These are phyloP conservation scores for Apostasia ramifera DNA, from an alignment of 106 monocot genomes.

Conservation along the genomic window DNA sequence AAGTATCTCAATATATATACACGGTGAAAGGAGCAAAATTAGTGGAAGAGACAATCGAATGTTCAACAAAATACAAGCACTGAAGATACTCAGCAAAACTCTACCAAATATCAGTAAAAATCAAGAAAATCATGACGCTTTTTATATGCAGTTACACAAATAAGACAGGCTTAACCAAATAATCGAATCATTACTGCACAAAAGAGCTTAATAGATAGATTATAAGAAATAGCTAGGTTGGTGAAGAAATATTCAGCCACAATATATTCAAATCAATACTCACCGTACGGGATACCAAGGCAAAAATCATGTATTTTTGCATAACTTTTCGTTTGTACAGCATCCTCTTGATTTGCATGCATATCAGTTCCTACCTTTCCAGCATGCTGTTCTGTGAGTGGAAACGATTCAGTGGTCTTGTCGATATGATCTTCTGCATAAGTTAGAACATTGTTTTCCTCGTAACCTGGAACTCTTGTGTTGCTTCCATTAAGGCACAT, in stretches of 20 bases:
- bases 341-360: slow-evolving; percentile 4
- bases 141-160: too few relatives aligned
- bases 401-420: slow-evolving; percentile 9
- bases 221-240: too few relatives aligned
- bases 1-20: too few relatives aligned
- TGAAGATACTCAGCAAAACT: too few relatives aligned
- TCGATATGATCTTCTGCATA: slow-evolving; percentile 9
- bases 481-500: slow-evolving; percentile 17
- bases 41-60: background rate
- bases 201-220: too few relatives aligned
- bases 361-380: background rate
- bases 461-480: slow-evolving; percentile 17
- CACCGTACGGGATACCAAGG: slow-evolving; percentile 37
- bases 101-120: too few relatives aligned
- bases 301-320: slow-evolving; percentile 42
- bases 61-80: background rate
- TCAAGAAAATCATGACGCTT: too few relatives aligned
- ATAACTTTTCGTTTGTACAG: slow-evolving; percentile 14
- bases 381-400: background rate
- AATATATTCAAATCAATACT: slow-evolving; percentile 3
- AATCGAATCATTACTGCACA: too few relatives aligned
- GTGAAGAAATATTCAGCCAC: background rate
- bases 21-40: background rate
- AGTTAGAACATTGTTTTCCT: slow-evolving; percentile 14
- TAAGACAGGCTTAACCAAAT: too few relatives aligned